Evolutionary conservation across 441 rosid species (phyloP), one percentile per base, ranked within the genome.

Genomic region (Populus hybrid): DNA sequence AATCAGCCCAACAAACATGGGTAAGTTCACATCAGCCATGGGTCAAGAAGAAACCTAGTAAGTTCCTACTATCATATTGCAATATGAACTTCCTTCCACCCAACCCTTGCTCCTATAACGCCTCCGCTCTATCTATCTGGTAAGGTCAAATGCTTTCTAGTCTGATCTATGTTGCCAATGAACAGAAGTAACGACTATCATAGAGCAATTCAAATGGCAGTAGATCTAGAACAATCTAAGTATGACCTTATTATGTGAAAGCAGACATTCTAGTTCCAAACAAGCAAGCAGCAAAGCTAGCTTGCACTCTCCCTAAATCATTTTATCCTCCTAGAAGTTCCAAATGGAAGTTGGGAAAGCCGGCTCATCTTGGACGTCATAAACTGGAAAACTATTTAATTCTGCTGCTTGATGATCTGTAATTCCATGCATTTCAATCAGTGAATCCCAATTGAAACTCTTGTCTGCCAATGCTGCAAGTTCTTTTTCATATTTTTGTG

Each of bases 381-480:
- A 86, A 79, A 77, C 77, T 80, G 79, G 92, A 70, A 88, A 87
- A 72, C 79, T 65, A 74, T 75, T 33, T 29, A 82, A 40, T 69
- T 83, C 92, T 79, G 76, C 80, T 80, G 59, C 83, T 53, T 80
- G 82, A 42, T 74, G 64, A 53, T 78, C 87, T 23, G 74, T 74
- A 75, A 81, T 77, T 31, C 83, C 85, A 53, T 88, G 89, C 93
- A 88, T 86, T 77, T 88, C 97, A 20, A 88, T 84, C 66, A 92
- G 64, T 0, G 89, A 79, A 80, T 93, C 97, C 99, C 98, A 95
- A 69, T 84, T 90, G 84, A 92, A 83, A 83, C 83, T 84, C 81
- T 81, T 87, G 69, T 84, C 90, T 59, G 76, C 85, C 42, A 88
- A 74, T 29, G 81, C 81, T 20, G 33, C 80, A 29, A 85, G 77